phyloP scores from a whole-genome alignment of 2,329 filamentous ascomycete genomes.

The Leptographium flavum region DNA sequence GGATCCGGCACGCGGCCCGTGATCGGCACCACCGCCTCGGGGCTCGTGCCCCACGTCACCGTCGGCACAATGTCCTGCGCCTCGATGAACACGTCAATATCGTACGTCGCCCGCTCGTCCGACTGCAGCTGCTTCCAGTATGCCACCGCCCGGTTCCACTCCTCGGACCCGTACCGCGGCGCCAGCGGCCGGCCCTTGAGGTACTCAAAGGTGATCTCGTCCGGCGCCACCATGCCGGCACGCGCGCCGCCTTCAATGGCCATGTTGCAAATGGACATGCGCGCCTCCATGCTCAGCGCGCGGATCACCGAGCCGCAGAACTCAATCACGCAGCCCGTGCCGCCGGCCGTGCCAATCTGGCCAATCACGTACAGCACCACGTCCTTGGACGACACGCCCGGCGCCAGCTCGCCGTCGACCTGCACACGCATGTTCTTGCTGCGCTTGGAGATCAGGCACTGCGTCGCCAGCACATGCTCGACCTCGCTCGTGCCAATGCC shows the following conservation, averaged over 20 bases:
- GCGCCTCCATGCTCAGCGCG: constrained; percentile 80
- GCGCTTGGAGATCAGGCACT: constrained; percentile 84
- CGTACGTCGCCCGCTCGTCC: constrained; percentile 79
- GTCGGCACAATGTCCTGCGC: constrained; percentile 88
- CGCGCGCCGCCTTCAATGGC: constrained; percentile 91
- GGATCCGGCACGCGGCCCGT: constrained; percentile 82
- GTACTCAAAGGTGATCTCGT: constrained; percentile 88
- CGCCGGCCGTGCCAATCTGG: constrained; percentile 85
- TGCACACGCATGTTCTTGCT: constrained; percentile 99
- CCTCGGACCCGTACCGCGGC: constrained; percentile 66
- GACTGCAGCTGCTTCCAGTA: constrained; percentile 84
- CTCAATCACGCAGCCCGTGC: constrained; percentile 89
- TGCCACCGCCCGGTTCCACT: constrained; percentile 77
- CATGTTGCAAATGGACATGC: constrained; percentile 99
- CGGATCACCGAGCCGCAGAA: constrained; percentile 93
- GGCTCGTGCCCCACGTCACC: constrained; percentile 92
- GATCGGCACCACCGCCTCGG: constrained; percentile 92
- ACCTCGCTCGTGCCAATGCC: constrained; percentile 98
- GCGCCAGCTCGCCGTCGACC: constrained; percentile 77
- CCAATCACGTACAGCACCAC: constrained; percentile 89
- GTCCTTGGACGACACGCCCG: constrained; percentile 93
- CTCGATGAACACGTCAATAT: constrained; percentile 79
- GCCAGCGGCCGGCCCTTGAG: constrained; percentile 83
- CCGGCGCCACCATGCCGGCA: constrained; percentile 93
- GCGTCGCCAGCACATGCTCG: constrained; percentile 93